Evolutionary conservation across 768 basidiomycete species (phyloP).

Genomic region (Tricholoma bakamatsutake): DNA sequence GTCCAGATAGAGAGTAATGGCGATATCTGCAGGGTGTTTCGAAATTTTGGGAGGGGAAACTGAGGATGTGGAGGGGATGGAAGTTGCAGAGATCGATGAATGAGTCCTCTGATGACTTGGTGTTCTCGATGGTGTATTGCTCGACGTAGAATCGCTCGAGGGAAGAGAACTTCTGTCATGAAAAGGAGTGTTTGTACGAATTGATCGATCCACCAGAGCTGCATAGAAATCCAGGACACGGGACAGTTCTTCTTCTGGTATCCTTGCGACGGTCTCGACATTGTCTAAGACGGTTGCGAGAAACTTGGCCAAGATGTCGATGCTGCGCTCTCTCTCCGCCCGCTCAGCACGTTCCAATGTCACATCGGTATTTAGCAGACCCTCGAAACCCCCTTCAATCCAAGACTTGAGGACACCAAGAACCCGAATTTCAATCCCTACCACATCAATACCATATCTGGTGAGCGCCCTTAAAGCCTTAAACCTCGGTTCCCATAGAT

Average conservation of each 20-base stretch:
- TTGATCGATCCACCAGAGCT: slow-evolving; percentile 46
- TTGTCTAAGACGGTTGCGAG: slow-evolving; percentile 46
- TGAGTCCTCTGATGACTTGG: slow-evolving; percentile 51
- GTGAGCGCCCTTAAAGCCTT: slow-evolving; percentile 65
- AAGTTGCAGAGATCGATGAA: slow-evolving; percentile 52
- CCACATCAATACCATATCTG: slow-evolving; percentile 49
- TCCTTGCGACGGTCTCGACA: slow-evolving; percentile 49
- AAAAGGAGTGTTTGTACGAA: slow-evolving; percentile 21
- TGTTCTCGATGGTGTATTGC: slow-evolving; percentile 18
- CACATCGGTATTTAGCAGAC: slow-evolving; percentile 29
- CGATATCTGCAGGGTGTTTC: slow-evolving; percentile 58
- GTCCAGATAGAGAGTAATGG: slow-evolving; percentile 55
- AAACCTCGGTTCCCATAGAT: slow-evolving; percentile 66
- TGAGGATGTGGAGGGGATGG: slow-evolving; percentile 27
- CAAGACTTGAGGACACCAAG: slow-evolving; percentile 54
- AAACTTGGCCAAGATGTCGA: slow-evolving; percentile 55
- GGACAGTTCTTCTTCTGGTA: slow-evolving; percentile 52
- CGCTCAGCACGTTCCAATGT: slow-evolving; percentile 35
- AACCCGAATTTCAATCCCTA: slow-evolving; percentile 58
- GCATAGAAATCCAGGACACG: slow-evolving; percentile 60
- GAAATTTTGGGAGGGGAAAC: slow-evolving; percentile 19
- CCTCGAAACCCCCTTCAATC: slow-evolving; percentile 62
- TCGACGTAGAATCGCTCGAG: slow-evolving; percentile 24
- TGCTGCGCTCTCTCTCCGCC: slow-evolving; percentile 56
- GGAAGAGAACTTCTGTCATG: slow-evolving; percentile 29